Conservation (phyloP, 305 asterid genomes). For the Fraxinus xanthoxyloides region DNA sequence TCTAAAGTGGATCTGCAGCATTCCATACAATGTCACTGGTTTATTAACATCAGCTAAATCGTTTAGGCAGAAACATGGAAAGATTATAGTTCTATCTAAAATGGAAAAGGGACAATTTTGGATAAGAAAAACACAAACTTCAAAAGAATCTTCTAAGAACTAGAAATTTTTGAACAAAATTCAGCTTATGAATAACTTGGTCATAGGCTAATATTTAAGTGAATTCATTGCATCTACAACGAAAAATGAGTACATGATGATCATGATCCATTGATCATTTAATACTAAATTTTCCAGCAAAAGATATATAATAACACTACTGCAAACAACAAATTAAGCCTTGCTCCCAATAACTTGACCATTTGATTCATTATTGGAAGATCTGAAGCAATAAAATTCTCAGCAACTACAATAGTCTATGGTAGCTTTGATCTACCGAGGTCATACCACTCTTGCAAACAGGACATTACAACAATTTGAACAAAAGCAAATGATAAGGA, state of each 20-base stretch:
- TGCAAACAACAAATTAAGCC: neutral
- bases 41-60: constrained; percentile 4
- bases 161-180: neutral
- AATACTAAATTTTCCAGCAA: neutral
- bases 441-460: neutral
- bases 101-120: neutral
- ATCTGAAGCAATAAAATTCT: neutral
- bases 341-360: neutral
- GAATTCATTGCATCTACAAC: neutral
- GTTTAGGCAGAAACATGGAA: neutral
- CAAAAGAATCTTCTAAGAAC: neutral
- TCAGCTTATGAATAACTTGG: neutral
- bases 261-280: neutral
- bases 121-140: constrained; percentile 2
- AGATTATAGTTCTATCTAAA: neutral
- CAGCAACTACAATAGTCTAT: neutral
- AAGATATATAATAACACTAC: neutral
- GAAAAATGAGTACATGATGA: neutral
- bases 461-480: neutral
- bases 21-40: neutral
- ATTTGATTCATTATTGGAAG: neutral
- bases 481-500: neutral
- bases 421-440: neutral
- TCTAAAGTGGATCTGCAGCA: constrained; percentile 9
- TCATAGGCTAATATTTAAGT: neutral